Conservation (phyloP, 345 rosid species). For the Melaleuca alternifolia region DNA sequence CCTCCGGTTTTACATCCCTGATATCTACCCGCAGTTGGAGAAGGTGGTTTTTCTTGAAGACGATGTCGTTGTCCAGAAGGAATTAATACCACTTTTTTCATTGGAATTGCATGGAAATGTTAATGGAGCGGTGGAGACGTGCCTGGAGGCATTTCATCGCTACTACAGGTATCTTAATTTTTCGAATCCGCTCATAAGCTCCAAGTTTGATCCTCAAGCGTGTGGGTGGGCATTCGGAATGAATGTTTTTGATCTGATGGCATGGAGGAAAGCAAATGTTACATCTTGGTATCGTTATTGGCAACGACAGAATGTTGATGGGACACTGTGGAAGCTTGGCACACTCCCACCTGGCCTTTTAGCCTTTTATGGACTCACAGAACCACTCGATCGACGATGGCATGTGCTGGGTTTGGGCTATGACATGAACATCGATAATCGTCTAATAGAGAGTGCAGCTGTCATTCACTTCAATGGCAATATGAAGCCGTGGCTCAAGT, state of each 20-base stretch:
- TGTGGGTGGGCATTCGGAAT: constrained; percentile 99
- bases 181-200: constrained; percentile 84
- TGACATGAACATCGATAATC: constrained; percentile 73
- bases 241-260: constrained; percentile 81
- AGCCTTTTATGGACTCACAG: constrained; percentile 86
- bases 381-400: constrained; percentile 98
- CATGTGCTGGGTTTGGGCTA: constrained; percentile 95
- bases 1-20: constrained; percentile 92
- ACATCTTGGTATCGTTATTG: constrained; percentile 77
- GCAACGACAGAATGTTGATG: constrained; percentile 70
- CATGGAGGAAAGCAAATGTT: constrained; percentile 93
- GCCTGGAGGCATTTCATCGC: constrained; percentile 95
- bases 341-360: constrained; percentile 90
- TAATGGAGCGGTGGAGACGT: constrained; percentile 97
- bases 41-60: constrained; percentile 90
- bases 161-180: constrained; percentile 91
- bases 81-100: constrained; percentile 82
- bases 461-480: constrained; percentile 89
- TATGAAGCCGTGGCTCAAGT: constrained; percentile 96
- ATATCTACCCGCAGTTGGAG: constrained; percentile 85
- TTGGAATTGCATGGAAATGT: constrained; percentile 92
- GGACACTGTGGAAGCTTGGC: constrained; percentile 87
- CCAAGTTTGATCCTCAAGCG: constrained; percentile 94
- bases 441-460: constrained; percentile 89
- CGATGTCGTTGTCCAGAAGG: constrained; percentile 94